These are phyloP conservation scores for Monilinia polystroma DNA, from an alignment of 2,329 filamentous ascomycete genomes.

Conservation along the genomic window DNA sequence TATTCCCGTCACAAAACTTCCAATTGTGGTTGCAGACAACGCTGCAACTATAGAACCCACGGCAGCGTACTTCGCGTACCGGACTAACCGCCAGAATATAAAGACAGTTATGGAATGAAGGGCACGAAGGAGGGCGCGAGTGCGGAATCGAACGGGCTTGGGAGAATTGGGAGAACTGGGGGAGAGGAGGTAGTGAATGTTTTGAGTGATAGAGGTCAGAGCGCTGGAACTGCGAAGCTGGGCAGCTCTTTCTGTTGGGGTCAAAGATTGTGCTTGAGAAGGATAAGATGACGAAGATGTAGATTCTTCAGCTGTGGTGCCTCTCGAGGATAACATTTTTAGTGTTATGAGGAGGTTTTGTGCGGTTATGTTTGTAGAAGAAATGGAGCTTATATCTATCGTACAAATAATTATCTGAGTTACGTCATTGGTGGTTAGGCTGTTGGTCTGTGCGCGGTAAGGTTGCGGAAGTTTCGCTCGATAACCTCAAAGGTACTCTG, in stretches of 20 bases:
- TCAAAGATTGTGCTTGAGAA: constrained; percentile 5
- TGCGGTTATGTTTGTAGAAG: not conserved
- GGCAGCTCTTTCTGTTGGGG: constrained; percentile 35
- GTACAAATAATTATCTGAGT: not conserved
- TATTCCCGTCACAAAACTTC: constrained; percentile 35
- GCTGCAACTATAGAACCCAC: constrained; percentile 38
- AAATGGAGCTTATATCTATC: not conserved
- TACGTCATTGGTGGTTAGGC: constrained; percentile 18
- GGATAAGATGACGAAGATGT: not conserved
- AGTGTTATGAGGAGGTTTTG: not conserved
- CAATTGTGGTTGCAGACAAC: constrained; percentile 36
- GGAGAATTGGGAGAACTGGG: constrained; percentile 32
- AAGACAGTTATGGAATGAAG: constrained; percentile 38
- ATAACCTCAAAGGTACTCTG: not conserved
- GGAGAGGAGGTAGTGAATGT: constrained; percentile 37
- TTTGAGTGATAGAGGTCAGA: constrained; percentile 34
- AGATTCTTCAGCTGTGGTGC: not conserved
- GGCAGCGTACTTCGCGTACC: constrained; percentile 40
- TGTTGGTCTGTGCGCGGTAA: constrained; percentile 14
- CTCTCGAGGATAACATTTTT: constrained; percentile 32
- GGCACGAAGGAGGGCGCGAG: constrained; percentile 37
- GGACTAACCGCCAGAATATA: constrained; percentile 40
- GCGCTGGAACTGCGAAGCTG: constrained; percentile 36
- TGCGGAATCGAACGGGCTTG: constrained; percentile 36
- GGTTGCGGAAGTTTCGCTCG: not conserved